phyloP scores from a whole-genome alignment of 768 basidiomycete species.

The Trametes villosa region DNA sequence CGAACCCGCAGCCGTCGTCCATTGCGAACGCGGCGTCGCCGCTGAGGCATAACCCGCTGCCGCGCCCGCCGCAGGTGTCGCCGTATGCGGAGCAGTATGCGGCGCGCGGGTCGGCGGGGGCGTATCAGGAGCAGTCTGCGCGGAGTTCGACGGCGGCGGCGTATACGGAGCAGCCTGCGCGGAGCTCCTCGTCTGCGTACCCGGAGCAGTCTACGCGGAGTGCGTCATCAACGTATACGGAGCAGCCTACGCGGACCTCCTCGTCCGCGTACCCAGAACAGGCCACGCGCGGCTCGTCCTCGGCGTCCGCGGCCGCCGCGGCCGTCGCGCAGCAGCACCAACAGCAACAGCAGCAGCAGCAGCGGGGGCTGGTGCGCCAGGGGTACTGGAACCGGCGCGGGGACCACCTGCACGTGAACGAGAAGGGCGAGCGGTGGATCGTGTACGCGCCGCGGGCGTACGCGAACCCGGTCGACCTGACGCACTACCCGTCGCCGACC shows the following conservation, averaged over 20 bases:
- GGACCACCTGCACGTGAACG: constrained; percentile 52
- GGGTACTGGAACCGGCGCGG: constrained; percentile 81
- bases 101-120: too few relatives aligned
- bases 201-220: too few relatives aligned
- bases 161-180: too few relatives aligned
- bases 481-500: constrained; percentile 57
- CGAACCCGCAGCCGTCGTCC: constrained; percentile 1
- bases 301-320: constrained; percentile 24
- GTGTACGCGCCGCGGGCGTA: constrained; percentile 65
- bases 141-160: too few relatives aligned
- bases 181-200: too few relatives aligned
- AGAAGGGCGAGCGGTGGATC: constrained; percentile 45
- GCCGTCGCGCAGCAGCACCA: constrained; percentile 33
- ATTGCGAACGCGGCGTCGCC: constrained; percentile 16
- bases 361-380: constrained; percentile 43
- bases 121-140: too few relatives aligned
- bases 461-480: constrained; percentile 65
- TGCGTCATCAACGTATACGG: too few relatives aligned
- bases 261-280: constrained; percentile 15
- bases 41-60: constrained; percentile 29
- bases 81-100: constrained; percentile 21
- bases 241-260: too few relatives aligned
- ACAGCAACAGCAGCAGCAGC: constrained; percentile 30
- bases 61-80: constrained; percentile 25
- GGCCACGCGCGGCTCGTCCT: constrained; percentile 12